These are phyloP conservation scores for Dacryopinax spathularia DNA, from an alignment of 768 basidiomycete species.

Conservation along the genomic window DNA sequence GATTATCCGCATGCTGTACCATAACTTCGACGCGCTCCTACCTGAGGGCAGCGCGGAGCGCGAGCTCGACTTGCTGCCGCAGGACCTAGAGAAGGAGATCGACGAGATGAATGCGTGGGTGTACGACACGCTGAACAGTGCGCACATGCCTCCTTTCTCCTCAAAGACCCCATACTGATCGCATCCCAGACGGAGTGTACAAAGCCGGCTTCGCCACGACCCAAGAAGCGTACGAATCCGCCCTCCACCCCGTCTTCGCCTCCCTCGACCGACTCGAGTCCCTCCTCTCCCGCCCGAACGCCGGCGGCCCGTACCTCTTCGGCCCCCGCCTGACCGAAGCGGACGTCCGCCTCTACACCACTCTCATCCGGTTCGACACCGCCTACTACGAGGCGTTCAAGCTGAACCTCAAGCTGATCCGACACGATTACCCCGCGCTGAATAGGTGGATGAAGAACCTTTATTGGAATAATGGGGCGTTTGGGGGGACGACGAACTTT, in stretches of 20 bases:
- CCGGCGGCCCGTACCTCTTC: constrained; percentile 68
- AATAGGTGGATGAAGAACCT: not conserved
- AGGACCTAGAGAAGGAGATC: constrained; percentile 54
- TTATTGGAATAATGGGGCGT: constrained; percentile 1
- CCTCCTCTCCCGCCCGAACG: constrained; percentile 35
- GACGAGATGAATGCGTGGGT: constrained; percentile 78
- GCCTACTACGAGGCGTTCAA: not conserved
- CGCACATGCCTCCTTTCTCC: constrained; percentile 16
- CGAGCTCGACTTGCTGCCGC: constrained; percentile 58
- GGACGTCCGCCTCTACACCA: constrained; percentile 20
- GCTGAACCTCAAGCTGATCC: not conserved
- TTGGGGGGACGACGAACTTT: not conserved
- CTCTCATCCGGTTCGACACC: not conserved
- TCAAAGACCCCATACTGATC: too few relatives aligned
- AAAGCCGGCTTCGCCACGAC: constrained; percentile 73
- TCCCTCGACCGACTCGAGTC: constrained; percentile 72
- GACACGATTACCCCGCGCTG: not conserved
- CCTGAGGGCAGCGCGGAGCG: constrained; percentile 47
- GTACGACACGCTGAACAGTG: constrained; percentile 73
- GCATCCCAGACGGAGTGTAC: constrained; percentile 61
- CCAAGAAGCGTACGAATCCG: constrained; percentile 66
- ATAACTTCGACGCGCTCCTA: constrained; percentile 60
- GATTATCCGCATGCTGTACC: constrained; percentile 89
- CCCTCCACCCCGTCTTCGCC: constrained; percentile 58
- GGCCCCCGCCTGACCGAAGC: constrained; percentile 60